Evolutionary conservation across 2,329 filamentous ascomycete genomes (phyloP).

Genomic region (Pochonia chlamydosporia): DNA sequence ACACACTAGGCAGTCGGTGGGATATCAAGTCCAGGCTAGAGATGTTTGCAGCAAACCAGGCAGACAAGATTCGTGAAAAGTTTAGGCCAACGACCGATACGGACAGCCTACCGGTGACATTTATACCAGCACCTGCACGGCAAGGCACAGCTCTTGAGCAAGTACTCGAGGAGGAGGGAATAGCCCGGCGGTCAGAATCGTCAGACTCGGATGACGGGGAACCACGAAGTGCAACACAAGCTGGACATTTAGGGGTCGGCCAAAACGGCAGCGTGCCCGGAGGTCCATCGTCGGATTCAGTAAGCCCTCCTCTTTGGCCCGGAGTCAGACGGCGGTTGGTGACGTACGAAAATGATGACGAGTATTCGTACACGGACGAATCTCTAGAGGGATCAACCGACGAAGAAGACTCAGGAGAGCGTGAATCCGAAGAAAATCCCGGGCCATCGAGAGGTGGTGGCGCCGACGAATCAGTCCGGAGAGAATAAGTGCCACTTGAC

Average conservation of each 20-base stretch:
- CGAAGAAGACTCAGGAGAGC: not conserved
- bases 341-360: conserved; percentile 28
- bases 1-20: conserved; percentile 36
- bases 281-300: conserved; percentile 18
- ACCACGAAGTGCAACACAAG: conserved; percentile 10
- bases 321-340: conserved; percentile 27
- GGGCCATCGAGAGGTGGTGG: not conserved
- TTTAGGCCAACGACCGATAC: conserved; percentile 49
- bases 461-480: not conserved
- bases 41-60: conserved; percentile 55
- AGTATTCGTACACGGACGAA: conserved; percentile 19
- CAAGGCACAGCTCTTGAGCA: conserved; percentile 50
- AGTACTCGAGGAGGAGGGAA: conserved; percentile 48
- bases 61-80: conserved; percentile 52
- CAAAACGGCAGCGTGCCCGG: conserved; percentile 10
- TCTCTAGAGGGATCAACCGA: conserved; percentile 15
- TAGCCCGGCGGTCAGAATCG: conserved; percentile 4
- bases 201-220: conserved; percentile 8
- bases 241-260: conserved; percentile 12
- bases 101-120: conserved; percentile 50
- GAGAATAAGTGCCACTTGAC: not conserved
- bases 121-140: conserved; percentile 58
- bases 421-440: conserved; percentile 1
- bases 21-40: conserved; percentile 52
- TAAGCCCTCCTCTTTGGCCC: conserved; percentile 35